phyloP scores from a whole-genome alignment of 805 yeast species.

The Suhomyces faveliae region DNA sequence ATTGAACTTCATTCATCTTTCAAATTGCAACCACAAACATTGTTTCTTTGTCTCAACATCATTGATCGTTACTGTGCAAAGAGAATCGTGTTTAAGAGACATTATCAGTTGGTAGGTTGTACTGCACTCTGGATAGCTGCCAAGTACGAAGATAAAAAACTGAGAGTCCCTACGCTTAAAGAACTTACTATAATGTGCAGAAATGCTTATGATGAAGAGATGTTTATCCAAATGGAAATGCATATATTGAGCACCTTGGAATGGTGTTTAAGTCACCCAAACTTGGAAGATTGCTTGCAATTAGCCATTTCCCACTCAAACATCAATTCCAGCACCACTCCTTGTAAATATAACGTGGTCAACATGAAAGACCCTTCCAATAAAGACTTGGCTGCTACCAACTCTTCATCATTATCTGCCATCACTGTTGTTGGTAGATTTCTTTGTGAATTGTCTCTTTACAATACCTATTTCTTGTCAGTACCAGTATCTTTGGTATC shows the following conservation, averaged over 20 bases:
- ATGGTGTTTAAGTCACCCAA: conserved; percentile 47
- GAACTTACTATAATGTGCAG: conserved; percentile 58
- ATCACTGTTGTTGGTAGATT: conserved; percentile 54
- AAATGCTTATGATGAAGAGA: conserved; percentile 55
- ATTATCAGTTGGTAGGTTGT: conserved; percentile 47
- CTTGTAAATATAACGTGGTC: conserved; percentile 23
- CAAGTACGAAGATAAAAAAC: conserved; percentile 58
- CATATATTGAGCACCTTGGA: conserved; percentile 43
- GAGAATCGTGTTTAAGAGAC: conserved; percentile 46
- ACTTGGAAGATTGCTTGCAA: conserved; percentile 51
- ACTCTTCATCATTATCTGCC: conserved; percentile 43
- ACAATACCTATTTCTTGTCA: conserved; percentile 47
- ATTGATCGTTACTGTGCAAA: conserved; percentile 48
- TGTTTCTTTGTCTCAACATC: conserved; percentile 43
- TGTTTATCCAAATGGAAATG: conserved; percentile 49
- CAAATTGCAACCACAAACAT: conserved; percentile 42
- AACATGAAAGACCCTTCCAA: conserved; percentile 5
- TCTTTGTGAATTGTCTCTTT: conserved; percentile 53
- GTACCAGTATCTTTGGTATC: conserved; percentile 49
- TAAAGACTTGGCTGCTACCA: conserved; percentile 11
- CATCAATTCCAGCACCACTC: conserved; percentile 21
- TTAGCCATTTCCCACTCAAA: conserved; percentile 37
- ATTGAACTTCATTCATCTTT: conserved; percentile 44
- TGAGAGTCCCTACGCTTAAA: conserved; percentile 54
- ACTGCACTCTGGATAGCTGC: conserved; percentile 49